phyloP scores from a whole-genome alignment of 495 filamentous ascomycete species.

The Aspergillus steynii region DNA sequence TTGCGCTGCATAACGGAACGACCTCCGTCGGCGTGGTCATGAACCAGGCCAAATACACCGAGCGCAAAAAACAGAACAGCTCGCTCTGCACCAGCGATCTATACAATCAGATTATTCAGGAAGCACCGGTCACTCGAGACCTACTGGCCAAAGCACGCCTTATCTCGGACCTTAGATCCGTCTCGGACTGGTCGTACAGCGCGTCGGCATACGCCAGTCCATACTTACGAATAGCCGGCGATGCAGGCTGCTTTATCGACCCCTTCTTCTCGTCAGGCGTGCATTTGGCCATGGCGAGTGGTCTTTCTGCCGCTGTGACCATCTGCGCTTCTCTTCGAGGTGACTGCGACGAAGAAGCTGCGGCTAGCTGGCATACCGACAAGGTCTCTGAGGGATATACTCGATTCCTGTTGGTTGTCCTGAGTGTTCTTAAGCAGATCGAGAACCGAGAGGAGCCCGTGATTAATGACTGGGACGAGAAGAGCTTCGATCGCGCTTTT shows the following conservation, averaged over 20 bases:
- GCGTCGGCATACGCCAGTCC: slow-evolving; percentile 38
- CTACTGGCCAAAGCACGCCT: slow-evolving; percentile 32
- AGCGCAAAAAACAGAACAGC: slow-evolving; percentile 23
- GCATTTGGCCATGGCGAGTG: slow-evolving; percentile 47
- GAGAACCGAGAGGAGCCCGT: background rate
- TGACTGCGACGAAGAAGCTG: slow-evolving; percentile 37
- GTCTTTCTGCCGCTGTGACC: slow-evolving; percentile 45
- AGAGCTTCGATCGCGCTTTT: background rate
- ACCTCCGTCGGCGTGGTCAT: slow-evolving; percentile 36
- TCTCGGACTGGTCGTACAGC: slow-evolving; percentile 48
- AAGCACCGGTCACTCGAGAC: slow-evolving; percentile 21
- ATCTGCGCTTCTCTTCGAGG: slow-evolving; percentile 35
- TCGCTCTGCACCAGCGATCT: slow-evolving; percentile 30
- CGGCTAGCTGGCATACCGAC: slow-evolving; percentile 43
- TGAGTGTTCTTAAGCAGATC: background rate
- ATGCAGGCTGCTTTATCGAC: slow-evolving; percentile 48
- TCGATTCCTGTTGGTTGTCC: background rate
- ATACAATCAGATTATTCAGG: slow-evolving; percentile 40
- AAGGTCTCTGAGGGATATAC: background rate
- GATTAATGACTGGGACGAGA: background rate
- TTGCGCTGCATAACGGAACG: slow-evolving; percentile 28
- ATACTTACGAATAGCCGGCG: slow-evolving; percentile 36
- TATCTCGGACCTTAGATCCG: slow-evolving; percentile 35
- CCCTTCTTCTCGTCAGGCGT: slow-evolving; percentile 49
- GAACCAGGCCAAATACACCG: slow-evolving; percentile 30